Evolutionary conservation across 1,284 basidiomycete species (phyloP).

Genomic region (Leccinum pachyderme): DNA sequence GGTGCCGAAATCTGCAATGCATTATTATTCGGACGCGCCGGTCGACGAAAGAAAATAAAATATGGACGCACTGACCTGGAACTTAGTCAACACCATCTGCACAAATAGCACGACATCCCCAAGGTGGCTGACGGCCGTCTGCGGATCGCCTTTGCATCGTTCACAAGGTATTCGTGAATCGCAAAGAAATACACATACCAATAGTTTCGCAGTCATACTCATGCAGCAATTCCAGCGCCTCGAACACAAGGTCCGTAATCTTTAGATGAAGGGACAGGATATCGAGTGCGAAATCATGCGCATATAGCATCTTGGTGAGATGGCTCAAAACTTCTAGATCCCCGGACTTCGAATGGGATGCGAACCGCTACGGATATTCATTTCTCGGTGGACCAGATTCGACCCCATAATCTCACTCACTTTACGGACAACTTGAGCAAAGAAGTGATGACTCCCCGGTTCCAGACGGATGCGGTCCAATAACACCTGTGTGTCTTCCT

Average conservation of each 20-base stretch:
- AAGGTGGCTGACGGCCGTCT: constrained; percentile 71
- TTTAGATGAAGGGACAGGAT: constrained; percentile 67
- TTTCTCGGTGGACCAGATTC: not conserved
- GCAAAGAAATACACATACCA: constrained; percentile 44
- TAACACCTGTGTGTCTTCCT: constrained; percentile 50
- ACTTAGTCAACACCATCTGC: constrained; percentile 61
- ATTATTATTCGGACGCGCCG: not conserved
- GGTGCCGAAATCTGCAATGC: constrained; percentile 28
- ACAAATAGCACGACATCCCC: constrained; percentile 73
- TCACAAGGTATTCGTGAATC: constrained; percentile 5
- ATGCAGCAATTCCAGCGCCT: constrained; percentile 61
- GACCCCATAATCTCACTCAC: constrained; percentile 35
- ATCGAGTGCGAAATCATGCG: constrained; percentile 57
- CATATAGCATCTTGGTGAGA: constrained; percentile 61
- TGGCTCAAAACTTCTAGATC: constrained; percentile 68
- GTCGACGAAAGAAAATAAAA: not conserved
- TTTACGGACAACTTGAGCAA: constrained; percentile 57
- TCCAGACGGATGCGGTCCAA: constrained; percentile 62
- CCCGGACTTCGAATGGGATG: constrained; percentile 43
- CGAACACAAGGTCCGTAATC: constrained; percentile 59
- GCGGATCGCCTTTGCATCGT: constrained; percentile 63
- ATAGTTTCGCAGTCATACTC: constrained; percentile 77
- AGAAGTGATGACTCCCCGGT: constrained; percentile 54
- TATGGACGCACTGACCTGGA: constrained; percentile 51
- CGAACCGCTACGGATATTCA: constrained; percentile 48